These are phyloP conservation scores for Perkinsus olseni DNA, from an alignment of 169 alveolate genomes.

Conservation along the genomic window DNA sequence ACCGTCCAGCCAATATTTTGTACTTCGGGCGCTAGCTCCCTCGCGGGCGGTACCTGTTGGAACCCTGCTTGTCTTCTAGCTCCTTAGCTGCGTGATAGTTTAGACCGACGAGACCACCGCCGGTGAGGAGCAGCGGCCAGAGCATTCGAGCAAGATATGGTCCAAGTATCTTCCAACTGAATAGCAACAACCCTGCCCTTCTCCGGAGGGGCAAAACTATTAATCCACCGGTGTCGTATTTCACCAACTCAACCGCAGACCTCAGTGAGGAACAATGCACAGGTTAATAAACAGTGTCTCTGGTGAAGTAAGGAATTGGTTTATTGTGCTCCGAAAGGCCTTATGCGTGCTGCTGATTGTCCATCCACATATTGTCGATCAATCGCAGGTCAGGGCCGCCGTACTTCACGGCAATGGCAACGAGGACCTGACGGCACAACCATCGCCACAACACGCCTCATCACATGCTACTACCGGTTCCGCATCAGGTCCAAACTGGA, in stretches of 20 bases:
- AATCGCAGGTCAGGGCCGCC: background rate
- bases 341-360: background rate
- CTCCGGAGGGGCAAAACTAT: too few species aligned
- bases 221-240: background rate
- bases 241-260: background rate
- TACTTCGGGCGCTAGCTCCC: background rate
- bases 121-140: background rate
- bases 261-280: background rate
- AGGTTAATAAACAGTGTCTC: background rate
- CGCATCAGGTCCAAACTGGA: background rate
- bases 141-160: background rate
- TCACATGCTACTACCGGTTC: background rate
- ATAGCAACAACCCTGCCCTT: background rate
- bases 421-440: background rate
- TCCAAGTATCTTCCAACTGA: background rate
- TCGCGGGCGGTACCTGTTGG: background rate
- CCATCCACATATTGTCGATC: background rate
- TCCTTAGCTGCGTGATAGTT: background rate
- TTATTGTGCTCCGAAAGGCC: background rate
- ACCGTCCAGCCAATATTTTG: too few species aligned
- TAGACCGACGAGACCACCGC: background rate
- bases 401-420: background rate
- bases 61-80: background rate
- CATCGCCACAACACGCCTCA: background rate
- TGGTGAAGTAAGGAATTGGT: background rate